phyloP scores from a whole-genome alignment of 768 basidiomycete species.

The Hortiboletus campestris region DNA sequence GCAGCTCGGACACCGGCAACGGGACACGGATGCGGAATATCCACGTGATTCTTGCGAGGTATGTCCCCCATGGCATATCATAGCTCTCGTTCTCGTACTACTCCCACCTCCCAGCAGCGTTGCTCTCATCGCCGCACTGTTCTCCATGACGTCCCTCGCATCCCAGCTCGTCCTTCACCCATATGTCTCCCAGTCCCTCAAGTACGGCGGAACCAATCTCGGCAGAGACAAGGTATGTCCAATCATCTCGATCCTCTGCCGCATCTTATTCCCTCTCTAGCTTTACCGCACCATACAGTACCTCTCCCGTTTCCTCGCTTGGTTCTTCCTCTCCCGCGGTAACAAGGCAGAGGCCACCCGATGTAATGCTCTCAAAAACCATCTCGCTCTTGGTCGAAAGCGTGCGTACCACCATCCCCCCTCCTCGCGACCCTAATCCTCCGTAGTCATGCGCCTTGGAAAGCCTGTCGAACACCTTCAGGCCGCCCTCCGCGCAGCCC shows the following conservation, averaged over 20 bases:
- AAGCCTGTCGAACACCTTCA: constrained; percentile 95
- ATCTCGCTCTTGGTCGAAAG: constrained; percentile 83
- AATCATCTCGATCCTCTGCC: background rate
- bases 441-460: constrained; percentile 83
- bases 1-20: background rate
- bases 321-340: constrained; percentile 71
- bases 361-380: constrained; percentile 83
- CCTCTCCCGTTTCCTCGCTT: constrained; percentile 84
- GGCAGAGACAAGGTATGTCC: constrained; percentile 84
- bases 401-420: constrained; percentile 40
- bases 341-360: constrained; percentile 67
- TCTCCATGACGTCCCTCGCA: constrained; percentile 41
- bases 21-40: constrained; percentile 6
- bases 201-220: constrained; percentile 74
- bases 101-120: background rate
- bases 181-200: constrained; percentile 68
- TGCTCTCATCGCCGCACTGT: constrained; percentile 11
- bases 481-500: constrained; percentile 72
- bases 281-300: constrained; percentile 90
- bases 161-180: constrained; percentile 88
- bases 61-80: background rate
- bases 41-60: constrained; percentile 31
- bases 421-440: background rate
- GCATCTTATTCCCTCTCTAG: constrained; percentile 39
- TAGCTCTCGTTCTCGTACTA: background rate